Evolutionary conservation across 495 filamentous ascomycete species (phyloP).

Genomic region (Hypoxylon lenormandii): DNA sequence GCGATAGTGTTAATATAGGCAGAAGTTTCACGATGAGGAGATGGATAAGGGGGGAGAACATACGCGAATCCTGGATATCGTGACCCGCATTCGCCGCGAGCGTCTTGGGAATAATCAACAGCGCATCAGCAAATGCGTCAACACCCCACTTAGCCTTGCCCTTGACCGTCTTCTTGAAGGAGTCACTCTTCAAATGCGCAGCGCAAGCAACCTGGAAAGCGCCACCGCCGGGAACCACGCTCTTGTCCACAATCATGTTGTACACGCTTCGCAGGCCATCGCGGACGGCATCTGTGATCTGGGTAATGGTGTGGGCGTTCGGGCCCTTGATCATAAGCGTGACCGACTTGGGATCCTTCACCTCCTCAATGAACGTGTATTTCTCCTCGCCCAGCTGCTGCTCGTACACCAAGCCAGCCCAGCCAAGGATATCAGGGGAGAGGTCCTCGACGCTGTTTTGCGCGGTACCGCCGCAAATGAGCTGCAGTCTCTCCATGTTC

Average conservation of each 20-base stretch:
- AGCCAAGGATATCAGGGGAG: slow-evolving; percentile 87
- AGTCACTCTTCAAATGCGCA: slow-evolving; percentile 84
- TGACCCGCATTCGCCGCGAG: slow-evolving; percentile 95
- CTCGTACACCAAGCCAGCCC: slow-evolving; percentile 96
- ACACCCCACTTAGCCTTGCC: slow-evolving; percentile 98
- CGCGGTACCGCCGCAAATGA: slow-evolving; percentile 88
- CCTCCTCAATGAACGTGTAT: slow-evolving; percentile 97
- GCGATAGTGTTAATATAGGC: slow-evolving; percentile 42
- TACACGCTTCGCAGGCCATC: slow-evolving; percentile 95
- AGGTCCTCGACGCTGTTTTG: slow-evolving; percentile 97
- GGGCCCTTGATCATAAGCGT: slow-evolving; percentile 98
- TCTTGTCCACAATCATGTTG: slow-evolving; percentile 97
- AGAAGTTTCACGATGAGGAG: too few relatives aligned
- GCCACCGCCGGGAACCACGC: slow-evolving; percentile 92
- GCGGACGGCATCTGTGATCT: slow-evolving; percentile 96
- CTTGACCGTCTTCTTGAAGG: slow-evolving; percentile 86
- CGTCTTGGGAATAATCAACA: slow-evolving; percentile 95
- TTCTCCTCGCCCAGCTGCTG: slow-evolving; percentile 98
- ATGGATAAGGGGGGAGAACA: slow-evolving; percentile 49
- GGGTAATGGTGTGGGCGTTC: slow-evolving; percentile 93
- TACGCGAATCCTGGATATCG: slow-evolving; percentile 92
- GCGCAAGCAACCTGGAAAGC: slow-evolving; percentile 97
- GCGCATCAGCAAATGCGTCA: slow-evolving; percentile 90
- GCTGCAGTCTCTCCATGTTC: slow-evolving; percentile 98
- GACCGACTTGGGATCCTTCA: slow-evolving; percentile 99